Evolutionary conservation across 768 basidiomycete genomes (phyloP).

Genomic region (Gelatoporia subvermispora): DNA sequence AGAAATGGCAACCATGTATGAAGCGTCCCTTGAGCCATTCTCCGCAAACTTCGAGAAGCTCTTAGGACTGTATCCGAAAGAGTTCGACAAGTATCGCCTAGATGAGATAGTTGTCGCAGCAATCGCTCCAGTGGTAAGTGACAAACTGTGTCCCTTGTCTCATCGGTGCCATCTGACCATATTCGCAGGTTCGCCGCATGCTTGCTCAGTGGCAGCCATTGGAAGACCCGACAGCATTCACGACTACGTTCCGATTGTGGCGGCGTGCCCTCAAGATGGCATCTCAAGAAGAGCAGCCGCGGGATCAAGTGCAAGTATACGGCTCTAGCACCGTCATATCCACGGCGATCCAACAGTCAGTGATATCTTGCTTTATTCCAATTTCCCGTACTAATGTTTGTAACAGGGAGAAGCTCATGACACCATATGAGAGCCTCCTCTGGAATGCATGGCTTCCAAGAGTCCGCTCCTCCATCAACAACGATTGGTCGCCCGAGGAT

Average conservation of each 20-base stretch:
- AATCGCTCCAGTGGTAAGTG: constrained; percentile 67
- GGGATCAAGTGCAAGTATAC: constrained; percentile 51
- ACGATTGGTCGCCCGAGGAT: constrained; percentile 80
- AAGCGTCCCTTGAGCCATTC: constrained; percentile 71
- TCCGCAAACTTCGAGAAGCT: constrained; percentile 69
- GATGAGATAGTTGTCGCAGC: constrained; percentile 95
- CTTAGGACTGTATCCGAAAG: constrained; percentile 59
- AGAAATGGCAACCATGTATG: constrained; percentile 59
- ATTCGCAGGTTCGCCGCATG: constrained; percentile 56
- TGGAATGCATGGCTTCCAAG: constrained; percentile 96
- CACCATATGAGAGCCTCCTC: constrained; percentile 88
- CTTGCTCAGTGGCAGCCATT: constrained; percentile 82
- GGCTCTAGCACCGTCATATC: constrained; percentile 38
- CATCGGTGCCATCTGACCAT: background rate
- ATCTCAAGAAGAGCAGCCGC: constrained; percentile 35
- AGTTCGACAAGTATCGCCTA: constrained; percentile 73
- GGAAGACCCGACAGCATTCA: constrained; percentile 60
- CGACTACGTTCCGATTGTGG: constrained; percentile 68
- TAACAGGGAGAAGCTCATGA: constrained; percentile 70
- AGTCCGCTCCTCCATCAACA: constrained; percentile 91
- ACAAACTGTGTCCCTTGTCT: background rate
- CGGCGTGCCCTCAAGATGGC: constrained; percentile 60
- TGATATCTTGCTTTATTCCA: constrained; percentile 5
- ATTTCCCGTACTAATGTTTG: background rate
- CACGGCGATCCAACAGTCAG: constrained; percentile 34